phyloP scores from a whole-genome alignment of 2,329 filamentous ascomycete species.

The Pseudogymnoascus sp. region DNA sequence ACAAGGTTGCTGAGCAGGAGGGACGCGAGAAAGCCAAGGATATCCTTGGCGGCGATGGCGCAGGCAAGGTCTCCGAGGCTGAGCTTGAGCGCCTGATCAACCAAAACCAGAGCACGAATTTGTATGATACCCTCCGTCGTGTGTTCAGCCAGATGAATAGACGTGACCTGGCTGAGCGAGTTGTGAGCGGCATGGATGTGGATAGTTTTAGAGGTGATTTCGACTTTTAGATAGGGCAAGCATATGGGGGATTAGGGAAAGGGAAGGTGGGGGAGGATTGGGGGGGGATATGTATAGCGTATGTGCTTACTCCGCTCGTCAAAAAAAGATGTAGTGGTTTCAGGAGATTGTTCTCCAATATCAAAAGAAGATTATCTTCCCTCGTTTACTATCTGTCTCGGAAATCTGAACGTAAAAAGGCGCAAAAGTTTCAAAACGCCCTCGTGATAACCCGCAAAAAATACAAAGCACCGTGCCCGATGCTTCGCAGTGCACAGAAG shows the following conservation, averaged over 20 bases:
- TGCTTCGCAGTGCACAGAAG: not conserved
- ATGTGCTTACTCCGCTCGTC: not conserved
- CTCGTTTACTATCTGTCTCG: constrained; percentile 6
- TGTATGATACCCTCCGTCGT: constrained; percentile 86
- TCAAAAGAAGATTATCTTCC: constrained; percentile 4
- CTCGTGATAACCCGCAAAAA: not conserved
- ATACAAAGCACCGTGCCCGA: constrained; percentile 3
- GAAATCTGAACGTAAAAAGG: constrained; percentile 7
- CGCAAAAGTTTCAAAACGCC: constrained; percentile 1
- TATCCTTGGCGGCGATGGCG: constrained; percentile 49
- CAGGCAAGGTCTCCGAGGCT: constrained; percentile 51
- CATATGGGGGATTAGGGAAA: not conserved
- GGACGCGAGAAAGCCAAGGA: constrained; percentile 77
- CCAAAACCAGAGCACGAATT: constrained; percentile 92
- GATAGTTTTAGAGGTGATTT: constrained; percentile 83
- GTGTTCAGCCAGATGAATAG: constrained; percentile 97
- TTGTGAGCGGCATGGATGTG: constrained; percentile 83
- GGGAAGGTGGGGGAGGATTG: not conserved
- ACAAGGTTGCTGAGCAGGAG: constrained; percentile 83
- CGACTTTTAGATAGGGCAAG: constrained; percentile 54
- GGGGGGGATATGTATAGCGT: not conserved
- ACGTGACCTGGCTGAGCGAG: constrained; percentile 77
- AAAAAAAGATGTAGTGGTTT: not conserved
- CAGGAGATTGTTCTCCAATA: not conserved
- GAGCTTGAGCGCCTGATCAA: constrained; percentile 80